Conservation (phyloP, 1,284 basidiomycete genomes). For the Cutaneotrichosporon sp. region DNA sequence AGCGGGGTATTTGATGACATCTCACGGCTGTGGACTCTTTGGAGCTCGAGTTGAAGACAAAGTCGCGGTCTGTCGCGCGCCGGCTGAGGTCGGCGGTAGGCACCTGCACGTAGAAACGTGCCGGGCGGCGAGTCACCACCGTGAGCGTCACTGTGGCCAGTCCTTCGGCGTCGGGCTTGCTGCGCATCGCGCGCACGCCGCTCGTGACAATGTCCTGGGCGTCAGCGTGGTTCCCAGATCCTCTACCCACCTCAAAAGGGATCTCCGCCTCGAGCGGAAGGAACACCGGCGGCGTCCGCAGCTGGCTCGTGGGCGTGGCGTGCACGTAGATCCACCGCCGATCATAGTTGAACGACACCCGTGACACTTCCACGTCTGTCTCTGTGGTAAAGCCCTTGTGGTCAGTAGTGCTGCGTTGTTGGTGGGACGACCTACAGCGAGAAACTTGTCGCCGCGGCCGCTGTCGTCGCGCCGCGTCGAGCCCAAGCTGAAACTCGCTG, state of each 20-base stretch:
- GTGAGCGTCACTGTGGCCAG: slow-evolving; percentile 11
- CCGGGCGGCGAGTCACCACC: slow-evolving; percentile 17
- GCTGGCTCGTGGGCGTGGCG: background rate
- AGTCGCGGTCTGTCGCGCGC: slow-evolving; percentile 22
- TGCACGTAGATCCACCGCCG: slow-evolving; percentile 15
- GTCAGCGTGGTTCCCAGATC: background rate
- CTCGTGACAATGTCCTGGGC: slow-evolving; percentile 14
- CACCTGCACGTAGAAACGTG: slow-evolving; percentile 13
- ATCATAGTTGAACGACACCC: slow-evolving; percentile 17
- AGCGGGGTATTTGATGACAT: background rate
- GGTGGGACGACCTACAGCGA: background rate
- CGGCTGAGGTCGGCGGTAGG: slow-evolving; percentile 4
- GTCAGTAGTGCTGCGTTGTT: background rate
- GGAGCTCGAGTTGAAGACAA: slow-evolving; percentile 13
- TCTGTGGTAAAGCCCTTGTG: slow-evolving; percentile 7
- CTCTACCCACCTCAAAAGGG: slow-evolving; percentile 13
- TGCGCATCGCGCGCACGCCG: slow-evolving; percentile 10
- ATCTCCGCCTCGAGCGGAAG: slow-evolving; percentile 19
- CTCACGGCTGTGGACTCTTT: slow-evolving; percentile 7
- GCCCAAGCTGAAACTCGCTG: slow-evolving; percentile 7
- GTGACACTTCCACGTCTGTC: slow-evolving; percentile 3
- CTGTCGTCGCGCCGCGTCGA: background rate
- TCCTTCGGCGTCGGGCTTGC: background rate
- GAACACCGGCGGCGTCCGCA: slow-evolving; percentile 8
- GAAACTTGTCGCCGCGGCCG: background rate